Evolutionary conservation across 495 filamentous ascomycete genomes (phyloP).

Genomic region (Friedmanniomyces simplex): DNA sequence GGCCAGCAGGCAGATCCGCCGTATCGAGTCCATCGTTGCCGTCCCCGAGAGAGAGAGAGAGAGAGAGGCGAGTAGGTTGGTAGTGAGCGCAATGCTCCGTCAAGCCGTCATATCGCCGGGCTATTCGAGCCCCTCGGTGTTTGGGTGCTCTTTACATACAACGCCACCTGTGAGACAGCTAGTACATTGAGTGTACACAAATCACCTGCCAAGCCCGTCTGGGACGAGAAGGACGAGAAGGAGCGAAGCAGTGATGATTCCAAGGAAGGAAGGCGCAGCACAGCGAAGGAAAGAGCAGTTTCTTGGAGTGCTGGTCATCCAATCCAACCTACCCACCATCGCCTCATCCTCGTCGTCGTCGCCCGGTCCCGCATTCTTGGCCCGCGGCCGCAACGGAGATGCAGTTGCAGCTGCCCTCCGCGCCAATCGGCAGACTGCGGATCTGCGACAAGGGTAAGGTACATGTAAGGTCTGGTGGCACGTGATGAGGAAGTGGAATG

Average conservation of each 20-base stretch:
- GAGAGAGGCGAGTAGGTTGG: neutral
- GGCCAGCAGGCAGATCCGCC: neutral
- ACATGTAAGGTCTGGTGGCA: neutral
- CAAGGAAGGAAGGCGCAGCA: conserved; percentile 1
- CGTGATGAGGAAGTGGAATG: too few relatives aligned
- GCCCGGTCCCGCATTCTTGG: too few relatives aligned
- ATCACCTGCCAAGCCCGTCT: neutral
- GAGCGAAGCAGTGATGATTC: neutral
- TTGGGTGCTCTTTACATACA: too few relatives aligned
- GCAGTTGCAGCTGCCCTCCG: too few relatives aligned
- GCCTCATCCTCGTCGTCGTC: too few relatives aligned
- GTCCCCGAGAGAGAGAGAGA: too few relatives aligned
- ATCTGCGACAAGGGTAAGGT: neutral
- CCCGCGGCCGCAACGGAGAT: too few relatives aligned
- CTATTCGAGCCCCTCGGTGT: neutral
- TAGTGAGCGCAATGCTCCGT: neutral
- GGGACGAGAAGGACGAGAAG: neutral
- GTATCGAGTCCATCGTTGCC: neutral
- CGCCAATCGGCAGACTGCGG: neutral
- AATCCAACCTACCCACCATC: too few relatives aligned
- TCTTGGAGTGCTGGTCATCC: neutral
- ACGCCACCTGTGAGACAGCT: too few relatives aligned
- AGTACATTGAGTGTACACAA: too few relatives aligned
- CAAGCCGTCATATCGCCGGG: neutral
- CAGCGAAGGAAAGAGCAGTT: neutral